A percentile compares a stretch with the other conserved stretches of the same genome.
These are phyloP conservation scores for Exserohilum rostratum DNA, from an alignment of 2,329 filamentous ascomycete genomes.

Conservation along the genomic window DNA sequence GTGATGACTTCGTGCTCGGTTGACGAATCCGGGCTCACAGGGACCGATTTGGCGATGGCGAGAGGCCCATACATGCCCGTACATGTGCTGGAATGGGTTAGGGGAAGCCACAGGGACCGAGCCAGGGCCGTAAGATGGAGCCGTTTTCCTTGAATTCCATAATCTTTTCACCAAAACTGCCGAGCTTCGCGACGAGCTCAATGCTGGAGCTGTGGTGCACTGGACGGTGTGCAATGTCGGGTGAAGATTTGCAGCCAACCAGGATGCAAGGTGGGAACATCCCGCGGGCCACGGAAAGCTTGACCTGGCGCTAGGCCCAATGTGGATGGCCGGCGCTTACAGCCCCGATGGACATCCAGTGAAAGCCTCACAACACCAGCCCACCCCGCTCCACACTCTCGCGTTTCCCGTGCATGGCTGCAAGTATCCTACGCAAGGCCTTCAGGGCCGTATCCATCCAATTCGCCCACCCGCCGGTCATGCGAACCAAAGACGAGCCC, in stretches of 20 bases:
- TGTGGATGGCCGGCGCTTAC: constrained; percentile 26
- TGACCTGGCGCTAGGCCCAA: constrained; percentile 17
- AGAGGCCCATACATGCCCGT: neutral
- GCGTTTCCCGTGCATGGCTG: constrained; percentile 39
- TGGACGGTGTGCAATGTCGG: constrained; percentile 8
- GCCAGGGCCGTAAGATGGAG: constrained; percentile 1
- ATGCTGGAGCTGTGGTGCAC: constrained; percentile 6
- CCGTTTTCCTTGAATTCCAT: constrained; percentile 2
- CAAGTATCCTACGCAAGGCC: constrained; percentile 28
- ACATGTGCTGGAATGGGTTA: neutral
- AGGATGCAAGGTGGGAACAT: constrained; percentile 11
- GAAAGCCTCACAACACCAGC: constrained; percentile 20
- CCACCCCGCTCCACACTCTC: constrained; percentile 32
- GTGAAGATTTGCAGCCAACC: constrained; percentile 23
- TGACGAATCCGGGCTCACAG: constrained; percentile 11
- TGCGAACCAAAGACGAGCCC: constrained; percentile 42
- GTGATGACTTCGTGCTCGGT: constrained; percentile 8
- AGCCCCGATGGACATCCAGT: constrained; percentile 23
- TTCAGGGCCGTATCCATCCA: constrained; percentile 19
- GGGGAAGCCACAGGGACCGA: neutral
- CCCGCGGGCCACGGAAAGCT: constrained; percentile 25
- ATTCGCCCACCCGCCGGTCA: constrained; percentile 42
- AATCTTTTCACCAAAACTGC: neutral
- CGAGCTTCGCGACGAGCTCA: constrained; percentile 13
- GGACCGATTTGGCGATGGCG: constrained; percentile 1